A percentile compares a stretch with the other conserved stretches of the same genome.
Conservation (phyloP, 768 basidiomycete genomes). For the Lyophyllum semitale region DNA sequence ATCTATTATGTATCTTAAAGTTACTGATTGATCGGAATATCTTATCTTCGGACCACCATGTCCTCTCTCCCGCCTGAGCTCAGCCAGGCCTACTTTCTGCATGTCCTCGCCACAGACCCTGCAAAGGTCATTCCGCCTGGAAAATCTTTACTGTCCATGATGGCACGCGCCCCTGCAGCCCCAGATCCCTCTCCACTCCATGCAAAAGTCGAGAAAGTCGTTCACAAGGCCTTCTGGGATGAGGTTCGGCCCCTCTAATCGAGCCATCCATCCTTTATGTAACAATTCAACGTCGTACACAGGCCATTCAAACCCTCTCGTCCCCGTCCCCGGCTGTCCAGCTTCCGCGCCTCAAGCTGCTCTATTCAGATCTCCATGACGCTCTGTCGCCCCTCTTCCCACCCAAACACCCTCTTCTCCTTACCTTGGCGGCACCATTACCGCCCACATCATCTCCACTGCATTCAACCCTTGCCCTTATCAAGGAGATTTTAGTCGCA, state of each 20-base stretch:
- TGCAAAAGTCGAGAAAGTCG: constrained; percentile 50
- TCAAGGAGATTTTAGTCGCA: constrained; percentile 53
- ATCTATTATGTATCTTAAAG: not conserved
- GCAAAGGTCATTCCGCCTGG: constrained; percentile 63
- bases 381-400: constrained; percentile 63
- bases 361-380: constrained; percentile 56
- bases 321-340: constrained; percentile 60
- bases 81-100: constrained; percentile 66
- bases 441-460: constrained; percentile 72
- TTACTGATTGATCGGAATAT: not conserved
- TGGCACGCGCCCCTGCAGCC: constrained; percentile 29
- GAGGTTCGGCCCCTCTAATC: constrained; percentile 46
- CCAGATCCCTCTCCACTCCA: constrained; percentile 22
- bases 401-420: constrained; percentile 47
- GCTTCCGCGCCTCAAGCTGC: constrained; percentile 54
- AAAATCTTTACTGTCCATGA: constrained; percentile 70
- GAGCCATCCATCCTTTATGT: not conserved
- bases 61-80: constrained; percentile 54
- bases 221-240: constrained; percentile 74
- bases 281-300: not conserved
- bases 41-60: constrained; percentile 12
- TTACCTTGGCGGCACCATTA: constrained; percentile 55
- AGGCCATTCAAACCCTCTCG: constrained; percentile 62
- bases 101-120: constrained; percentile 67
- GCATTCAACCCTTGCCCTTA: constrained; percentile 51